Evolutionary conservation across 139 green algal species (phyloP).

Genomic region (Pseudopediastrum boryanum): DNA sequence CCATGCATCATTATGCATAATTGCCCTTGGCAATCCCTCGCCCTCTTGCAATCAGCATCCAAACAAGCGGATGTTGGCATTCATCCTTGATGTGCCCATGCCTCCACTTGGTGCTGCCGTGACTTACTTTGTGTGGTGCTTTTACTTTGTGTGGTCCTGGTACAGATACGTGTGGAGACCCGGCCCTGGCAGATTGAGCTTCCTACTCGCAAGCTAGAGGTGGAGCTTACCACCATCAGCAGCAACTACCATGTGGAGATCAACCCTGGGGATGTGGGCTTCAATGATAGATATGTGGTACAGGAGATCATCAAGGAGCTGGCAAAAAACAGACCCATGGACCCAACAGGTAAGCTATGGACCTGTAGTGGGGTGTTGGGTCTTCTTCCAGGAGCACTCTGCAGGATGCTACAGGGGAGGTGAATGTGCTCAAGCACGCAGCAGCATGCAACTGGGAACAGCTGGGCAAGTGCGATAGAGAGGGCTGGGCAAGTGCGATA

Average conservation of each 20-base stretch:
- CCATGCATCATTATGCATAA: neutral
- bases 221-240: constrained; percentile 93
- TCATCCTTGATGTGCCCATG: neutral
- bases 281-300: constrained; percentile 86
- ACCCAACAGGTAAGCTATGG: constrained; percentile 58
- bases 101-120: too few species aligned
- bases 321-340: constrained; percentile 85
- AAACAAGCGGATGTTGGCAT: neutral
- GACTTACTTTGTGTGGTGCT: neutral
- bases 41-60: neutral
- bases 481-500: too few species aligned
- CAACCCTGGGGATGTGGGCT: constrained; percentile 91
- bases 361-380: too few species aligned
- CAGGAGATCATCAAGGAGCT: constrained; percentile 99
- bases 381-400: too few species aligned
- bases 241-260: constrained; percentile 96
- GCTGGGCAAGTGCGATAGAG: too few species aligned
- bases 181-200: constrained; percentile 61
- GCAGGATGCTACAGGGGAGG: too few species aligned
- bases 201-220: constrained; percentile 88
- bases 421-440: too few species aligned
- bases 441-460: too few species aligned
- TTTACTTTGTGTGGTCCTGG: neutral
- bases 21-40: neutral
- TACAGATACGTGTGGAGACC: constrained; percentile 45